Conservation (phyloP, 257 asterid species). For the Scutellaria baicalensis region DNA sequence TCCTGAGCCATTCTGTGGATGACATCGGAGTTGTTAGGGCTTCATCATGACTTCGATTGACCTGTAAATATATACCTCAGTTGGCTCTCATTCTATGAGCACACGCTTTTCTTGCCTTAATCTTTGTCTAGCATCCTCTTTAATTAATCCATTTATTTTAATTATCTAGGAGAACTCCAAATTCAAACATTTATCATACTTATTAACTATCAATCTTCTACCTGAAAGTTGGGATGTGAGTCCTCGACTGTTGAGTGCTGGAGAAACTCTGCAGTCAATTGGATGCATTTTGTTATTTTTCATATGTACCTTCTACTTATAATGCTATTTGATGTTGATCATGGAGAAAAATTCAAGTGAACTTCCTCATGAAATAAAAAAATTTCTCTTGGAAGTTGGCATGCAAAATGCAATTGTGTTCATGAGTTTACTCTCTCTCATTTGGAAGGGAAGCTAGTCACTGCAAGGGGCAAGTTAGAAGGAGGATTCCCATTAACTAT, state of each 20-base stretch:
- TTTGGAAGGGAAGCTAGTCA: not conserved
- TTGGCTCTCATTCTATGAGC: not conserved
- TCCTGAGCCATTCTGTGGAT: not conserved
- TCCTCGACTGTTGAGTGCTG: not conserved
- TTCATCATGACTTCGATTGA: not conserved
- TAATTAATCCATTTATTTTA: not conserved
- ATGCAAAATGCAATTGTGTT: not conserved
- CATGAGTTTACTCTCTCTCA: not conserved
- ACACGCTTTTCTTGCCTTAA: not conserved
- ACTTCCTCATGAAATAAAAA: not conserved
- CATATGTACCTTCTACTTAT: not conserved
- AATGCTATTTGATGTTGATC: not conserved
- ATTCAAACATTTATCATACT: no score
- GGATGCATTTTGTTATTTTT: slow-evolving; percentile 1
- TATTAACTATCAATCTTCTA: not conserved
- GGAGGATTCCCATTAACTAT: not conserved
- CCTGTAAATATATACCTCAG: not conserved
- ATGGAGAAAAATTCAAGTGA: not conserved
- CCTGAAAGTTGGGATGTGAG: not conserved
- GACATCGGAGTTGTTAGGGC: not conserved
- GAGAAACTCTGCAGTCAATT: not conserved
- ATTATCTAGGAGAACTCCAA: not conserved
- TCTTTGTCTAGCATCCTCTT: not conserved
- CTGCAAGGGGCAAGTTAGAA: not conserved
- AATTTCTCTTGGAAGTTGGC: not conserved